A percentile compares a stretch with the other conserved stretches of the same genome.
Evolutionary conservation across 352 stramenopile species (phyloP).

Genomic region (Globisporangium viniferum): DNA sequence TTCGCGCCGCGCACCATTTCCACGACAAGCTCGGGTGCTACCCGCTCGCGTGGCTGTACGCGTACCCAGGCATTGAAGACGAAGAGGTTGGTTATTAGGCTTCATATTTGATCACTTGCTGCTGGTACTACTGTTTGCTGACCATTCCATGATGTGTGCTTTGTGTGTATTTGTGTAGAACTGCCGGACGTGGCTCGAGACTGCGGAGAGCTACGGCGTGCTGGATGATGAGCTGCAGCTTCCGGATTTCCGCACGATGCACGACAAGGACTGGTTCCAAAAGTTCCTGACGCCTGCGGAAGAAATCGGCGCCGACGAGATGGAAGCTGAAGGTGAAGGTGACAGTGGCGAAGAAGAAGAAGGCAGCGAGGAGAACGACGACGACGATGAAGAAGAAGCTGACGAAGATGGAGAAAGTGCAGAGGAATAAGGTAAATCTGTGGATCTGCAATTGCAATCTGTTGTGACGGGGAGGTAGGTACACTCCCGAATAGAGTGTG

Average conservation of each 20-base stretch:
- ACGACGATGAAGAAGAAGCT: not conserved
- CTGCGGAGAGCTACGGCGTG: slow-evolving; percentile 71
- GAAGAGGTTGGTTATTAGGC: slow-evolving; percentile 35
- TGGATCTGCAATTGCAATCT: not conserved
- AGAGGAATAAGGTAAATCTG: not conserved
- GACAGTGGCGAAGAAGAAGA: not conserved
- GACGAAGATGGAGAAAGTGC: not conserved
- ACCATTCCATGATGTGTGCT: not conserved
- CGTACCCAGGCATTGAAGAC: slow-evolving; percentile 46
- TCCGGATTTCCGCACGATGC: slow-evolving; percentile 51
- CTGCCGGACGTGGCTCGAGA: slow-evolving; percentile 75
- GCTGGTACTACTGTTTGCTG: not conserved
- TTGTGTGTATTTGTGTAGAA: slow-evolving; percentile 25
- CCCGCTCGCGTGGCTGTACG: slow-evolving; percentile 66
- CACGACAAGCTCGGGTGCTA: slow-evolving; percentile 84
- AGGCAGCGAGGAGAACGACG: not conserved
- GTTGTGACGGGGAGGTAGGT: not conserved
- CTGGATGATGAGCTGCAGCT: slow-evolving; percentile 74
- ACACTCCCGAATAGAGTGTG: not conserved
- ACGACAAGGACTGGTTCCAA: slow-evolving; percentile 53
- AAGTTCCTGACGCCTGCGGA: slow-evolving; percentile 45
- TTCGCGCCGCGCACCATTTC: slow-evolving; percentile 72
- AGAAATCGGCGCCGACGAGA: slow-evolving; percentile 21
- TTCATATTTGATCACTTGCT: not conserved
- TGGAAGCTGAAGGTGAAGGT: not conserved